Evolutionary conservation across 2,329 filamentous ascomycete species (phyloP), one percentile per base, ranked within the genome.

Genomic region (Penicillium decumbens): DNA sequence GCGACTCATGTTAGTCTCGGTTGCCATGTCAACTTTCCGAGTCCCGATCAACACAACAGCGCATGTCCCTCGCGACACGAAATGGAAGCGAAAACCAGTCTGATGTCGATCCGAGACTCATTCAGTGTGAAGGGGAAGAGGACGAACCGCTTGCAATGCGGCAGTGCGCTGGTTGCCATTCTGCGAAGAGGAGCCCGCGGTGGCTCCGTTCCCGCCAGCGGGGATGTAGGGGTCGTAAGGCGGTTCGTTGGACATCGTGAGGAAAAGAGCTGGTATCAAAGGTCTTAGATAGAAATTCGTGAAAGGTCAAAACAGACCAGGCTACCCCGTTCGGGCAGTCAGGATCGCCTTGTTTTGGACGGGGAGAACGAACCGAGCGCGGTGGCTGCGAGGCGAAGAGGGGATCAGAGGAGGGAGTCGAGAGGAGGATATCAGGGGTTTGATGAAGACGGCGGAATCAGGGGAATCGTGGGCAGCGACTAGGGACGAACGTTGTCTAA

Each of bases 201-300:
- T 58, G 72, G 78, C 54, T 65, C 73, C 69, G 70, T 60, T 71
- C 54, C 74, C 71, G 72, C 83, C 83, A 69, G 81, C 82, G 67
- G 89, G 89, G 72, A 92, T 91, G 76, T 93, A 95, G 57, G 89
- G 89, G 75, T 95, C 89, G 74, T 95, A 95, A 61, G 88, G 88
- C 63, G 78, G 75, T 66, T 82, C 77, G 43, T 42, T 41, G 23
- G 77, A 76, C 80, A 82, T 82, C 64, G 64, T 72, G 62, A 53
- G 41, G 37, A 46, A 53, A 10, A 51, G 30, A 50, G 8, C 45
- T 53, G 12, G 38, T 30, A 45, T 33, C 23, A 40, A 50, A 27
- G 33, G 40, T 42, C 27, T 56, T 30, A 50, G 47, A 59, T 39
- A 54, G 49, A 42, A 35, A 41, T 47, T 58, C 33, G 58, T 48